phyloP scores from a whole-genome alignment of 2,329 filamentous ascomycete species.

The Aspergillus jensenii region DNA sequence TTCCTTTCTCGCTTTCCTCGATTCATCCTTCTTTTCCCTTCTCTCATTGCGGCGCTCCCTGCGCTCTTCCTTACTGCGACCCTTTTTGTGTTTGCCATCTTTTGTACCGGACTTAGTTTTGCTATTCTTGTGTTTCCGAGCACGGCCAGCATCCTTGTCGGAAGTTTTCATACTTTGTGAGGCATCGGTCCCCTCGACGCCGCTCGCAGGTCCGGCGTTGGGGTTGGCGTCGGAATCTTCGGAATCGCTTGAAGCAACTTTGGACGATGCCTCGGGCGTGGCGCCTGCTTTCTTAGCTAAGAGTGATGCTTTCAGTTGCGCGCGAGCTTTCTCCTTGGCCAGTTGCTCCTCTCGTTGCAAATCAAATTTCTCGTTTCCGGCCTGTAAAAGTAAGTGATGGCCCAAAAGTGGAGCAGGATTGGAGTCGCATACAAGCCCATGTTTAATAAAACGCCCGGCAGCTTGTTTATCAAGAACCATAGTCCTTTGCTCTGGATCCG shows the following conservation, averaged over 20 bases:
- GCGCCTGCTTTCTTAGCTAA: slow-evolving; percentile 40
- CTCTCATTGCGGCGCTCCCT: slow-evolving; percentile 39
- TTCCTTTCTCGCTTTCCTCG: slow-evolving; percentile 28
- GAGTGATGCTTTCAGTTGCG: slow-evolving; percentile 49
- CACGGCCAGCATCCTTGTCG: slow-evolving; percentile 4
- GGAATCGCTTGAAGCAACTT: slow-evolving; percentile 18
- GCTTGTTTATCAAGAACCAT: slow-evolving; percentile 71
- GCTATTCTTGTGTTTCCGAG: slow-evolving; percentile 22
- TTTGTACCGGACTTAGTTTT: slow-evolving; percentile 25
- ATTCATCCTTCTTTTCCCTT: slow-evolving; percentile 14
- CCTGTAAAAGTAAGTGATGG: slow-evolving; percentile 29
- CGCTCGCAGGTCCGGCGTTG: slow-evolving; percentile 14
- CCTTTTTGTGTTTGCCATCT: slow-evolving; percentile 24
- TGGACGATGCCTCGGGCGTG: slow-evolving; percentile 22
- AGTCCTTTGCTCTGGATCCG: slow-evolving; percentile 56
- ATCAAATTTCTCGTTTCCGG: slow-evolving; percentile 54
- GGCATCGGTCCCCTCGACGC: slow-evolving; percentile 11
- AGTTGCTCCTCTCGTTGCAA: slow-evolving; percentile 50
- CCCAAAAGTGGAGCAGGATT: not conserved
- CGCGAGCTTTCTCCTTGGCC: slow-evolving; percentile 51
- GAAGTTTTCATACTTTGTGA: not conserved
- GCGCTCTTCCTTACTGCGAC: slow-evolving; percentile 27
- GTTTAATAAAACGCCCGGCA: slow-evolving; percentile 76
- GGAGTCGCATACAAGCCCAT: slow-evolving; percentile 64
- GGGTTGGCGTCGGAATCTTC: slow-evolving; percentile 18